Evolutionary conservation across 2,329 filamentous ascomycete genomes (phyloP).

Genomic region (Macrophomina phaseolina): DNA sequence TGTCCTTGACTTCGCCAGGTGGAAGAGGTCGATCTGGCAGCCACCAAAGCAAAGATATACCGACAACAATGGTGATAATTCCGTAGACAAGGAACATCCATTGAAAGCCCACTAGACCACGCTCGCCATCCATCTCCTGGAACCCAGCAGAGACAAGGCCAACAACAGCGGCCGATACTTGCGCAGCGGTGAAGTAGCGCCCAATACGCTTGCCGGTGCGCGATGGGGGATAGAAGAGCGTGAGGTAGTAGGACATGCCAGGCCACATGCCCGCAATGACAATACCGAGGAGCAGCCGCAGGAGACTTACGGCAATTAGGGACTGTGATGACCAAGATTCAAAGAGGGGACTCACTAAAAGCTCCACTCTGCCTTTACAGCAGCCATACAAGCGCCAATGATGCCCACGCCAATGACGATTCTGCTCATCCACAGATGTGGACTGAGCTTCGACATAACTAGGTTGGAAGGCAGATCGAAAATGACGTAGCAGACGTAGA

Average conservation of each 20-base stretch:
- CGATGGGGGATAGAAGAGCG: constrained; percentile 87
- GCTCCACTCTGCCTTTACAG: constrained; percentile 82
- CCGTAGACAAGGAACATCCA: constrained; percentile 96
- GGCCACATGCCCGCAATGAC: constrained; percentile 96
- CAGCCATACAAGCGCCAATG: constrained; percentile 82
- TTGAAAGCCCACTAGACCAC: constrained; percentile 79
- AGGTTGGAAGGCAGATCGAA: constrained; percentile 90
- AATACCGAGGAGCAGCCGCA: constrained; percentile 82
- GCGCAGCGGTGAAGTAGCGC: constrained; percentile 85
- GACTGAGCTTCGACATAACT: constrained; percentile 83
- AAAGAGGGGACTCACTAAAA: constrained; percentile 64
- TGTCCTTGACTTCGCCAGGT: constrained; percentile 64
- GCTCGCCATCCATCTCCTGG: constrained; percentile 82
- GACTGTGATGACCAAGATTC: constrained; percentile 25
- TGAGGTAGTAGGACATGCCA: constrained; percentile 91
- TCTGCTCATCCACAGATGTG: constrained; percentile 88
- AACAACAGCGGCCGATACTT: constrained; percentile 87
- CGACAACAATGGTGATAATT: constrained; percentile 73
- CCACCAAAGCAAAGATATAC: constrained; percentile 83
- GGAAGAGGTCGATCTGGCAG: constrained; percentile 80
- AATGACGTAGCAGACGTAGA: constrained; percentile 90
- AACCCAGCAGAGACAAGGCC: constrained; percentile 90
- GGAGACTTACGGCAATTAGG: constrained; percentile 55
- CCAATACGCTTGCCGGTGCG: constrained; percentile 87
- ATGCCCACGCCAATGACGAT: constrained; percentile 88